Evolutionary conservation across 2,329 filamentous ascomycete species (phyloP).

Genomic region (Pezicula rhizophila): DNA sequence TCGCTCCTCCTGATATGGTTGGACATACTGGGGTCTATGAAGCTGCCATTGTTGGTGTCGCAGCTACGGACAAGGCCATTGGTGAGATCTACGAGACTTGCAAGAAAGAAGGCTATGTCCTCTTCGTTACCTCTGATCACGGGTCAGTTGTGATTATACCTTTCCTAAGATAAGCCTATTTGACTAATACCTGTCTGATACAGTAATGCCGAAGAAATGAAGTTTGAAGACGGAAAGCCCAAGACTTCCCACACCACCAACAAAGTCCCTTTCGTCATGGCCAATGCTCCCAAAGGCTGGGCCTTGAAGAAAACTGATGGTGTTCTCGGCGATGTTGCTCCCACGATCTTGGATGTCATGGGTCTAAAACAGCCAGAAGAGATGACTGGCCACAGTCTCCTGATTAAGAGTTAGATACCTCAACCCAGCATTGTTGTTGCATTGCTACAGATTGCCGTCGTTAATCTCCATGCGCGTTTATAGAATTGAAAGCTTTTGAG

Average conservation of each 20-base stretch:
- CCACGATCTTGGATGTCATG: constrained; percentile 88
- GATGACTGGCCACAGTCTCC: constrained; percentile 82
- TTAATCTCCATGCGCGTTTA: neutral
- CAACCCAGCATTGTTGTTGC: constrained; percentile 7
- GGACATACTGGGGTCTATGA: constrained; percentile 97
- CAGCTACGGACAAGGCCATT: constrained; percentile 89
- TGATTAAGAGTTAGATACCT: constrained; percentile 57
- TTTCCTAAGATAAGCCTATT: neutral
- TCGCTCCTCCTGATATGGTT: constrained; percentile 98
- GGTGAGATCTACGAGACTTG: constrained; percentile 87
- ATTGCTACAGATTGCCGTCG: constrained; percentile 1
- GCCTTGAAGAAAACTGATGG: constrained; percentile 70
- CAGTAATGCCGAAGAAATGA: constrained; percentile 94
- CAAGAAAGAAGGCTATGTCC: constrained; percentile 85
- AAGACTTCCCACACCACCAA: constrained; percentile 98
- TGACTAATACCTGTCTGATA: constrained; percentile 18
- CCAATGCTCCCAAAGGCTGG: constrained; percentile 88
- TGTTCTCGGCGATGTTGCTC: constrained; percentile 94
- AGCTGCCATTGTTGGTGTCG: constrained; percentile 77
- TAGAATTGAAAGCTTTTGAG: constrained; percentile 1
- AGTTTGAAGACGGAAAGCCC: constrained; percentile 88
- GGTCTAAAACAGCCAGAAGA: constrained; percentile 83
- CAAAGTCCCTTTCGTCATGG: constrained; percentile 97
- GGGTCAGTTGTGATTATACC: constrained; percentile 46
- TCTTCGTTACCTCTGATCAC: constrained; percentile 95